phyloP scores from a whole-genome alignment of 1,139 yeast species.

The Candida sp. region DNA sequence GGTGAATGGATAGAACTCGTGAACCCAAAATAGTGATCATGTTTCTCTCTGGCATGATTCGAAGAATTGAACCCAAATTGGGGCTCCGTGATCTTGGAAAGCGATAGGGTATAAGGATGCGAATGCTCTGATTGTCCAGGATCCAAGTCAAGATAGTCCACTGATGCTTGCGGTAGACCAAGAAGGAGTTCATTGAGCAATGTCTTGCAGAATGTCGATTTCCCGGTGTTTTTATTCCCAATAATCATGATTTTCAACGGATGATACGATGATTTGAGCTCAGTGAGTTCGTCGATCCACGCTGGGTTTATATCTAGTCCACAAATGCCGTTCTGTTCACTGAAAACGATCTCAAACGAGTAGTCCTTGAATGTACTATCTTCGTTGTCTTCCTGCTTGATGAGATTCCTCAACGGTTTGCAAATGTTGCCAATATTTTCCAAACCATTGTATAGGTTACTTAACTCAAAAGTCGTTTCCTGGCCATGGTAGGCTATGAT shows the following conservation, averaged over 20 bases:
- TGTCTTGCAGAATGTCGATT: conserved; percentile 70
- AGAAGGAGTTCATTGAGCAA: conserved; percentile 50
- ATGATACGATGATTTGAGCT: conserved; percentile 2
- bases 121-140: conserved; percentile 93
- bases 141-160: conserved; percentile 74
- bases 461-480: conserved; percentile 45
- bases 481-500: conserved; percentile 43
- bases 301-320: conserved; percentile 26
- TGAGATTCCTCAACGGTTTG: conserved; percentile 52
- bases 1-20: conserved; percentile 78
- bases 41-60: conserved; percentile 15
- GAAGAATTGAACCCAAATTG: conserved; percentile 24
- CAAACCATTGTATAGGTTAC: conserved; percentile 43
- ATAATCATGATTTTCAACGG: conserved; percentile 30
- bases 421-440: conserved; percentile 51
- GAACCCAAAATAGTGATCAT: conserved; percentile 67
- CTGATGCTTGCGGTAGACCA: conserved; percentile 19
- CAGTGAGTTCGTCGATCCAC: conserved; percentile 23
- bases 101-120: conserved; percentile 68
- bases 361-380: conserved; percentile 17
- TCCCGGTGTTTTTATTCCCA: conserved; percentile 77
- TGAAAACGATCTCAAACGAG: conserved; percentile 42
- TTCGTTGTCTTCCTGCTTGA: conserved; percentile 22
- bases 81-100: conserved; percentile 29
- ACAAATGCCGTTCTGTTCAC: conserved; percentile 25